Percentiles rank a stretch among this genome's conserved stretches.
Conservation (phyloP, 2,329 filamentous ascomycete species). For the Clarireedia sp. region DNA sequence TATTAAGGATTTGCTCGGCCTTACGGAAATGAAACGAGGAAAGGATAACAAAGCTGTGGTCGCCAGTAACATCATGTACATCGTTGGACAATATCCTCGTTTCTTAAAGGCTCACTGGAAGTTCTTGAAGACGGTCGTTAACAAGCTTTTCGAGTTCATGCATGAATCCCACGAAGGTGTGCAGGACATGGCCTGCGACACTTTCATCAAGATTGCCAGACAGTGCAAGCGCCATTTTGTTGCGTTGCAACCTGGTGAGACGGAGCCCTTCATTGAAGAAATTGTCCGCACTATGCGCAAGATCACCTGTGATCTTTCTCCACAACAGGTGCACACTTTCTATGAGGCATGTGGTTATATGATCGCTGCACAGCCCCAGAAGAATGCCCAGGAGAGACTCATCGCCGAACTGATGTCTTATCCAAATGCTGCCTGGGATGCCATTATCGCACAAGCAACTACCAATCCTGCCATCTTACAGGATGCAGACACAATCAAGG, state of each 20-base stretch:
- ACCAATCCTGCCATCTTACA: slow-evolving; percentile 80
- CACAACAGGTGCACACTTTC: slow-evolving; percentile 97
- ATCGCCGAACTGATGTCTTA: slow-evolving; percentile 88
- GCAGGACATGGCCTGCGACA: slow-evolving; percentile 99
- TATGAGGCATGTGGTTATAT: slow-evolving; percentile 99
- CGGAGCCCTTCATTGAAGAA: slow-evolving; percentile 95
- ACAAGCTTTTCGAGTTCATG: slow-evolving; percentile 99
- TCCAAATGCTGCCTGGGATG: slow-evolving; percentile 90
- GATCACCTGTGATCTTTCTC: slow-evolving; percentile 89
- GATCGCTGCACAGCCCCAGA: slow-evolving; percentile 96
- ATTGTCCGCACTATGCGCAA: slow-evolving; percentile 93
- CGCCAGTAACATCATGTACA: slow-evolving; percentile 99
- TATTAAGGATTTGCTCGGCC: slow-evolving; percentile 91
- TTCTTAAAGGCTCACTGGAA: slow-evolving; percentile 99
- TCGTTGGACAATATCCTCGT: slow-evolving; percentile 95
- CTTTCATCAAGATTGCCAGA: slow-evolving; percentile 98
- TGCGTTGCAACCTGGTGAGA: slow-evolving; percentile 86
- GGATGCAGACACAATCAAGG: slow-evolving; percentile 91
- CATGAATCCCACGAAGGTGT: slow-evolving; percentile 99
- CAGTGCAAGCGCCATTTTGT: slow-evolving; percentile 98
- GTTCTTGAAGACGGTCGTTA: slow-evolving; percentile 98
- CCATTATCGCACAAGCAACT: slow-evolving; percentile 83
- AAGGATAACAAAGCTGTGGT: slow-evolving; percentile 99
- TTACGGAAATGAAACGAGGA: slow-evolving; percentile 98
- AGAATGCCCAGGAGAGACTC: slow-evolving; percentile 83